phyloP scores from a whole-genome alignment of 306 rosid genomes.

The Cyamopsis tetragonoloba region DNA sequence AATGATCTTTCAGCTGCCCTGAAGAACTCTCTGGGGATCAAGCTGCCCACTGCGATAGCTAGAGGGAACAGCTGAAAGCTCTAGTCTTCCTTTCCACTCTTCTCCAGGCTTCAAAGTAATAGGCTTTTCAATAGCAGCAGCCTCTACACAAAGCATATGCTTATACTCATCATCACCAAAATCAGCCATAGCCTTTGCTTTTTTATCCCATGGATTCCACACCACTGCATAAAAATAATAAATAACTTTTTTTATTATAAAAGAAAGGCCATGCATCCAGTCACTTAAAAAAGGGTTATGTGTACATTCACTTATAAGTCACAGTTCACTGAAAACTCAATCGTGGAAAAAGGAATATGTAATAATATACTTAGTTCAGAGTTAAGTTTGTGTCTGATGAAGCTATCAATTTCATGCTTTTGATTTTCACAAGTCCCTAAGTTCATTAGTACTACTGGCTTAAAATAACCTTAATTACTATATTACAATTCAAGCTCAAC shows the following conservation, averaged over 20 bases:
- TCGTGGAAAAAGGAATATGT: neutral
- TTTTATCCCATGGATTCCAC: slow-evolving; percentile 99
- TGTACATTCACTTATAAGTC: neutral
- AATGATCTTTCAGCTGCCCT: slow-evolving; percentile 49
- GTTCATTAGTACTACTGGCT: neutral
- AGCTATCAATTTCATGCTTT: slow-evolving; percentile 22
- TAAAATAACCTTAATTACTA: neutral
- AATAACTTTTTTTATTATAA: neutral
- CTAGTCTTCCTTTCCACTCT: slow-evolving; percentile 95
- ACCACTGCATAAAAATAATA: slow-evolving; percentile 57
- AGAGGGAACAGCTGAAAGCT: slow-evolving; percentile 94
- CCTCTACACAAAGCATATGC: slow-evolving; percentile 91
- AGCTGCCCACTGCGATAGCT: slow-evolving; percentile 98
- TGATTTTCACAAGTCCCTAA: slow-evolving; percentile 2
- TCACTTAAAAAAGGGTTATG: neutral
- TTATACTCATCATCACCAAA: slow-evolving; percentile 98
- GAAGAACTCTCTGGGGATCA: slow-evolving; percentile 85
- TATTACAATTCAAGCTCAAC: neutral
- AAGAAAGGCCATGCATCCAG: neutral
- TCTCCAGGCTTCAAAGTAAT: slow-evolving; percentile 95
- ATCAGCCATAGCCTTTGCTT: slow-evolving; percentile 90
- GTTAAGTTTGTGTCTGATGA: neutral
- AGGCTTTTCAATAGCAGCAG: slow-evolving; percentile 76
- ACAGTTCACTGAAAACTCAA: too few species aligned
- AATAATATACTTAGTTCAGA: neutral